Evolutionary conservation across 2,329 filamentous ascomycete genomes (phyloP), one percentile per base, ranked within the genome.

Genomic region (Fusarium sp.): DNA sequence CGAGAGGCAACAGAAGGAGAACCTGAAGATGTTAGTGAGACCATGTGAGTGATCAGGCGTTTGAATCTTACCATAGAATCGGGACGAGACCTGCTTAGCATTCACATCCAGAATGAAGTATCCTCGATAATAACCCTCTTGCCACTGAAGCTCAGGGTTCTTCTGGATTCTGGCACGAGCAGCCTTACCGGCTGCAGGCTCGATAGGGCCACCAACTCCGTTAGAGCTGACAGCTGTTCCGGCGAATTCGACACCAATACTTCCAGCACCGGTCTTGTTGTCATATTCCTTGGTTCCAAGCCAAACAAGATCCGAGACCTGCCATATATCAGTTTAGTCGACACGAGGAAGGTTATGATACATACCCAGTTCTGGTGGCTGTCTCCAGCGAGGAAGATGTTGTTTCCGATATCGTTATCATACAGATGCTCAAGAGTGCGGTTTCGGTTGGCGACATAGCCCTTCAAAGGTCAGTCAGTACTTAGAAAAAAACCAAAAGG

Each of bases 371-470:
- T 74, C 52, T 74, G 71, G 77, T 94, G 92, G 42, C 85, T 88
- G 78, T 94, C 92, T 18, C 92, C 92, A 0, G 91, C 86, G 29
- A 94, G 86, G 76, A 94, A 89, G 73, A 94, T 88, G 77, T 91
- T 94, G 83, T 94, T 94, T 61, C 83, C 84, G 72, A 94, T 93
- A 25, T 90, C 85, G 79, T 93, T 89, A 60, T 89, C 84, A 75
- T 91, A 92, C 14, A 94, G 82, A 60, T 89, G 88, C 74, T 89
- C 82, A 16, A 93, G 83, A 0, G 92, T 94, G 39, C 92, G 86
- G 82, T 94, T 94, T 54, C 90, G 86, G 80, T 93, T 94, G 16
- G 90, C 86, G 60, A 87, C 82, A 76, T 94, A 94, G 4, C 91
- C 92, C 73, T 73, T 38, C 7, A 10, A 2, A 6, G 5, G 21